A percentile compares a stretch with the other conserved stretches of the same genome.
phyloP scores from a whole-genome alignment of 2,329 filamentous ascomycete genomes.

The Diaporthe caulivora region DNA sequence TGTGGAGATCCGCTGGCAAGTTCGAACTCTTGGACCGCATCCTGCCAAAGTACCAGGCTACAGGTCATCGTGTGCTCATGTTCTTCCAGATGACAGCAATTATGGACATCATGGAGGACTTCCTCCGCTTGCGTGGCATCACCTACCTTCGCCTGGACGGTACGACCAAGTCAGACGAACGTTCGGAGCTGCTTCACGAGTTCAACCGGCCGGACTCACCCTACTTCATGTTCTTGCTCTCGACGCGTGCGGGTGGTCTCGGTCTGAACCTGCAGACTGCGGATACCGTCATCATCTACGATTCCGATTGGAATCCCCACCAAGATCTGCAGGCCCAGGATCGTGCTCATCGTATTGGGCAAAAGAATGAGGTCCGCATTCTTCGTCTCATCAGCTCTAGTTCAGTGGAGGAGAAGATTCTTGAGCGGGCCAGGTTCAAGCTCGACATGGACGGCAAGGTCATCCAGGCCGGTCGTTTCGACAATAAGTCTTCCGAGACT shows the following conservation, averaged over 20 bases:
- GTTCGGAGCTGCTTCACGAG: conserved; percentile 86
- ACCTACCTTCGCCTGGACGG: conserved; percentile 94
- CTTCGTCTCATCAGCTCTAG: conserved; percentile 95
- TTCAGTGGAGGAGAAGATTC: conserved; percentile 98
- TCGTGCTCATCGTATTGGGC: conserved; percentile 99
- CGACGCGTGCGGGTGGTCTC: conserved; percentile 96
- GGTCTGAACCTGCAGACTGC: conserved; percentile 97
- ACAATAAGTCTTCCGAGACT: conserved; percentile 98
- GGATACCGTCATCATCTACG: conserved; percentile 99
- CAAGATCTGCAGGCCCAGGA: conserved; percentile 99
- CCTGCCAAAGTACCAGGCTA: conserved; percentile 90
- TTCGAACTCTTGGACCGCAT: conserved; percentile 95
- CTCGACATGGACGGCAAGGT: conserved; percentile 99
- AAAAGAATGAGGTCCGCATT: conserved; percentile 99
- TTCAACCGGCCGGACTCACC: conserved; percentile 93
- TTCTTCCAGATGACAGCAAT: conserved; percentile 99
- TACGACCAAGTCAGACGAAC: conserved; percentile 97
- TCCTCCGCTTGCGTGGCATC: conserved; percentile 84
- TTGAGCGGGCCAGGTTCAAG: conserved; percentile 97
- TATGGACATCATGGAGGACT: conserved; percentile 99
- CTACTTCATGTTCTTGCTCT: conserved; percentile 99
- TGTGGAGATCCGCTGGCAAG: conserved; percentile 97
- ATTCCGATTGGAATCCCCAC: conserved; percentile 99
- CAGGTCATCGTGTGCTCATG: conserved; percentile 96
- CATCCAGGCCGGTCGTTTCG: conserved; percentile 98